Base-by-base conservation (phyloP, 257 asterid genomes). In the Cynanchum wilfordii region DNA sequence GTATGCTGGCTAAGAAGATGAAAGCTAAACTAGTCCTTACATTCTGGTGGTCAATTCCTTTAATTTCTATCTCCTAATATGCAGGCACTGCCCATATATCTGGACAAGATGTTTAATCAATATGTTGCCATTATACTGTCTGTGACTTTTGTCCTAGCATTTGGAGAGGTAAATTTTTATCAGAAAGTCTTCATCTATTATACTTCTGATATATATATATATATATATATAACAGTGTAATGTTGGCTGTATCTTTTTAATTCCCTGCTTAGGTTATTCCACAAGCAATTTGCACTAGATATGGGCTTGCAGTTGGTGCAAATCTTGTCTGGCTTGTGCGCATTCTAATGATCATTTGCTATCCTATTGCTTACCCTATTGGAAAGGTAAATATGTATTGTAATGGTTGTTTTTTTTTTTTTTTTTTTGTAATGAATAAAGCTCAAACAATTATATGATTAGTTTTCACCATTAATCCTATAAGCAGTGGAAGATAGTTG, bases 251-350 rank as follows among this genome's bases (percentile, higher is more conserved):
- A 64, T 56, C 25, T 62, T 45, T 51, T 62, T 44, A 42, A 42
- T 42, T 65, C 70, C 75, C 29, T 73, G 64, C 42, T 64, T 86
- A 92, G 98, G 98, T 95, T 76, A 92, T 95, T 77, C 99, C 99
- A 78, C 99, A 95, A 92, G 99, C 99, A 40, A 89, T 92, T 82
- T 95, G 99, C 82, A 89, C 98, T 25, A 83, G 99, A 82, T 95
- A 95, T 66, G 99, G 99, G 82, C 98, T 95, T 80, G 93, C 97
- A 25, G 96, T 95, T 27, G 99, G 99, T 68, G 97, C 98, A 47
- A 89, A 90, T 79, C 80, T 95, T 52, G 85, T 92, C 69, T 95
- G 98, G 96, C 96, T 92, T 58, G 98, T 95, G 69, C 94, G 91
- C 16, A n/a, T 92, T 75, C 81, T 95, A 79, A 89, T 95, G 98